Evolutionary conservation across 768 basidiomycete genomes (phyloP), one percentile per base, ranked within the genome.

Genomic region (Suillus placidus): DNA sequence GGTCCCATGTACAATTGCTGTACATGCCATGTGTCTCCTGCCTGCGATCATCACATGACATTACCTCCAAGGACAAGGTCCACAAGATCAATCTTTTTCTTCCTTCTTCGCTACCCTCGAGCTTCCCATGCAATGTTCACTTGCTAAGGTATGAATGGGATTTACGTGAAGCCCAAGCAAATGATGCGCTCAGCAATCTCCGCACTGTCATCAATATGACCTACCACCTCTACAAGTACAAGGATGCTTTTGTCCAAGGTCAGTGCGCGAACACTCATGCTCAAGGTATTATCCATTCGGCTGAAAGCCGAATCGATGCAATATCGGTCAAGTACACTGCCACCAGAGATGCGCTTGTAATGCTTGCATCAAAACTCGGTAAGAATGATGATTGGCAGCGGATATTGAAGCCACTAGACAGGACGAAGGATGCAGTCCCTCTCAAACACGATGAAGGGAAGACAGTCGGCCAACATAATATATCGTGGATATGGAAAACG

Each of bases 181-280:
- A 43, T 20, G 18, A 43, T 43, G 42, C 18, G 0, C 23, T 38
- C 5, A 18, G 5, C 14, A 13, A 57, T 1, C 56, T 57, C 30
- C 6, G 9, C 30, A 14, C 38, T 34, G 34, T 57, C 38, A 57
- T 57, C 34, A 57, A 38, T 18, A 38, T 34, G 56, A 32, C 56
- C 56, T 57, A 34, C 56, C 56, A 57, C 56, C 56, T 57, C 18
- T 57, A 38, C 34, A 38, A 38, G 20, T 57, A 34, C 56, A 57
- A 57, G 56, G 14, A 57, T 4, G 4, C 34, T 9, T 57, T 57
- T 14, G 23, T 57, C 6, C 14, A 13, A 34, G 38, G 56, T 57
- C 56, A 57, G 23, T 14, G 3, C 7, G 2, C n/a, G 5, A 57
- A 57, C 6, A 57, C 56, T 34, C 14, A 0, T 34, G 32, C 56